Conservation (phyloP, 1,284 basidiomycete genomes). For the Blastosporella zonata region DNA sequence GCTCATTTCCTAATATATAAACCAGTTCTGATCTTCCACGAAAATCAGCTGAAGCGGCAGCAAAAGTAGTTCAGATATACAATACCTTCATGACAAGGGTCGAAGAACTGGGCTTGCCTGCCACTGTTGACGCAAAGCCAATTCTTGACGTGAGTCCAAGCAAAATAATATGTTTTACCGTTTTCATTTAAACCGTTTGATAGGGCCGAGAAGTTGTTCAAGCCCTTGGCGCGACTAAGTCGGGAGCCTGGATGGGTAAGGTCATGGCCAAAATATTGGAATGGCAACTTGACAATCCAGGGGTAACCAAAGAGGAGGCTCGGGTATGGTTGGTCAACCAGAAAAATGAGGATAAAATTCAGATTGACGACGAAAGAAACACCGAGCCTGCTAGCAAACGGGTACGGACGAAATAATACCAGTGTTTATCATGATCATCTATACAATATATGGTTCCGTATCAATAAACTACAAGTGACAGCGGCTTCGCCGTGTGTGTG, state of each 20-base stretch:
- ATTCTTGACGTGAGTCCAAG: slow-evolving; percentile 68
- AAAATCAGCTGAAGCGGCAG: slow-evolving; percentile 28
- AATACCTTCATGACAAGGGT: slow-evolving; percentile 61
- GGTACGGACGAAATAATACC: slow-evolving; percentile 37
- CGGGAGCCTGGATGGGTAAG: slow-evolving; percentile 69
- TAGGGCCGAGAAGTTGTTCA: slow-evolving; percentile 72
- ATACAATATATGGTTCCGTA: no score
- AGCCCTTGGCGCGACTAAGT: slow-evolving; percentile 50
- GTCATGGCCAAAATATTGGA: slow-evolving; percentile 66
- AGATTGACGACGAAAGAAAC: slow-evolving; percentile 28
- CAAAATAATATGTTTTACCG: slow-evolving; percentile 4
- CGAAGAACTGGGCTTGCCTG: slow-evolving; percentile 58
- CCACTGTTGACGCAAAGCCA: slow-evolving; percentile 65
- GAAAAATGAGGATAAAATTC: slow-evolving; percentile 43
- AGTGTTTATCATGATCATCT: no score
- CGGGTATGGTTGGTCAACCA: slow-evolving; percentile 63
- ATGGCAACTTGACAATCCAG: slow-evolving; percentile 83
- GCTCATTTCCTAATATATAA: neutral
- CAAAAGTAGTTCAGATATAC: slow-evolving; percentile 56
- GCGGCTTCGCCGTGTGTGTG: no score
- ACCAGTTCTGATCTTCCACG: neutral
- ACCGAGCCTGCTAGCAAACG: slow-evolving; percentile 42
- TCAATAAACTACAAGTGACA: neutral
- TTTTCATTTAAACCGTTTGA: slow-evolving; percentile 4
- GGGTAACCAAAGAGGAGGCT: slow-evolving; percentile 64